These are phyloP conservation scores for Phoenix roebelenii DNA, from an alignment of 176 grass and related monocot species.

Conservation along the genomic window DNA sequence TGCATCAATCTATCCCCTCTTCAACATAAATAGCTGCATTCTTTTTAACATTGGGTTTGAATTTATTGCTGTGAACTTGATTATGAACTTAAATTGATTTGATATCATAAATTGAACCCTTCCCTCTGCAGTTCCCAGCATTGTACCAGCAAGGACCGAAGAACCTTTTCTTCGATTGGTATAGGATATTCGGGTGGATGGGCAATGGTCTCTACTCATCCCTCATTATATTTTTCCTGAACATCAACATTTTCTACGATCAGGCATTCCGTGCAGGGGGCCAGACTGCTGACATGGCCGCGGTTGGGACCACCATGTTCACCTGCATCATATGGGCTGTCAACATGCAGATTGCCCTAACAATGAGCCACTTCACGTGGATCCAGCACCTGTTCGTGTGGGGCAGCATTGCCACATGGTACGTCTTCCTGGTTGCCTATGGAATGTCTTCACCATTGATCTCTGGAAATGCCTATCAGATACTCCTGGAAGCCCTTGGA, in stretches of 20 bases:
- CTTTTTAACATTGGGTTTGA: too few species aligned
- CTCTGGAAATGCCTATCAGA: constrained; percentile 57
- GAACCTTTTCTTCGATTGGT: constrained; percentile 99
- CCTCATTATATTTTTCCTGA: constrained; percentile 79
- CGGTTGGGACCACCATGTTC: constrained; percentile 90
- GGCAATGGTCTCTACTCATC: constrained; percentile 95
- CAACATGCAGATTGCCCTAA: constrained; percentile 93
- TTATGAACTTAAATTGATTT: too few species aligned
- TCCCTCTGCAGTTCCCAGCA: constrained; percentile 73
- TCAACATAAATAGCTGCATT: too few species aligned
- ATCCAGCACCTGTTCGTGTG: constrained; percentile 96
- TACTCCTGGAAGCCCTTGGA: constrained; percentile 68
- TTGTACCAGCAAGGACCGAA: constrained; percentile 95
- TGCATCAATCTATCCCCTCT: too few species aligned
- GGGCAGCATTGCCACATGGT: constrained; percentile 90
- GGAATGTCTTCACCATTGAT: constrained; percentile 46
- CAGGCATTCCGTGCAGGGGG: constrained; percentile 57
- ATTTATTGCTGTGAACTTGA: too few species aligned
- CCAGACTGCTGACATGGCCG: constrained; percentile 90
- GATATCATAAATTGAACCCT: too few species aligned
- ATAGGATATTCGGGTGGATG: constrained; percentile 95
- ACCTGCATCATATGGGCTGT: constrained; percentile 98
- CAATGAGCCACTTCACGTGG: constrained; percentile 99
- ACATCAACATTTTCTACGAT: constrained; percentile 67
- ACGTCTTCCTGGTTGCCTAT: constrained; percentile 73